A percentile compares a stretch with the other conserved stretches of the same genome.
These are phyloP conservation scores for Xylaria acuta DNA, from an alignment of 495 filamentous ascomycete genomes.

Conservation along the genomic window DNA sequence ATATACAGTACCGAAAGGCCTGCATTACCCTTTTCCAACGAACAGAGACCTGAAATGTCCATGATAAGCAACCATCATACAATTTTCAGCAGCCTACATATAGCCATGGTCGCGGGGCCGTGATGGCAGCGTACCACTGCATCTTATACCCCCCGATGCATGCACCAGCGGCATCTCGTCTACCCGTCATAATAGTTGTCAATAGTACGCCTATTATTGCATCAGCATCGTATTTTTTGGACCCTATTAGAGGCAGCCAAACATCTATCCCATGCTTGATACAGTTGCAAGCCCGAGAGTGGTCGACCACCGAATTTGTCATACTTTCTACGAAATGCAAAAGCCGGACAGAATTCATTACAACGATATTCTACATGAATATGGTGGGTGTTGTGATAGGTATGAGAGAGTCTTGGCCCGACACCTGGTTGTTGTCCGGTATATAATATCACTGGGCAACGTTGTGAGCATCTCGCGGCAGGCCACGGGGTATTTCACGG, in stretches of 20 bases:
- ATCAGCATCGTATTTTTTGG: background rate
- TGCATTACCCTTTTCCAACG: background rate
- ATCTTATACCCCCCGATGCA: background rate
- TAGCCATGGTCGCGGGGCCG: background rate
- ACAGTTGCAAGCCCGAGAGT: background rate
- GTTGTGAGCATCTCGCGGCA: background rate
- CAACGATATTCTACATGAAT: background rate
- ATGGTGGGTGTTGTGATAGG: background rate
- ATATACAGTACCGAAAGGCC: background rate
- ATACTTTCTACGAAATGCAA: background rate
- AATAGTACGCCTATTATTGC: background rate
- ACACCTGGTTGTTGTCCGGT: background rate
- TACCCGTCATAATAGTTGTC: background rate
- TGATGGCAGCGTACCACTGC: conserved; percentile 8
- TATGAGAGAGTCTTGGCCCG: background rate
- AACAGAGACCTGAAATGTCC: background rate
- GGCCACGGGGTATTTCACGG: background rate
- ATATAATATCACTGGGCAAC: background rate
- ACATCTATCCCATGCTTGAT: background rate
- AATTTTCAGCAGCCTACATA: background rate
- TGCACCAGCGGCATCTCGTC: background rate
- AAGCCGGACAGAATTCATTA: background rate
- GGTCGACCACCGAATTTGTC: background rate
- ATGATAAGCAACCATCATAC: background rate
- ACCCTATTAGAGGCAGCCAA: background rate